phyloP scores from a whole-genome alignment of 306 rosid genomes.

The Fragaria nilgerrensis region DNA sequence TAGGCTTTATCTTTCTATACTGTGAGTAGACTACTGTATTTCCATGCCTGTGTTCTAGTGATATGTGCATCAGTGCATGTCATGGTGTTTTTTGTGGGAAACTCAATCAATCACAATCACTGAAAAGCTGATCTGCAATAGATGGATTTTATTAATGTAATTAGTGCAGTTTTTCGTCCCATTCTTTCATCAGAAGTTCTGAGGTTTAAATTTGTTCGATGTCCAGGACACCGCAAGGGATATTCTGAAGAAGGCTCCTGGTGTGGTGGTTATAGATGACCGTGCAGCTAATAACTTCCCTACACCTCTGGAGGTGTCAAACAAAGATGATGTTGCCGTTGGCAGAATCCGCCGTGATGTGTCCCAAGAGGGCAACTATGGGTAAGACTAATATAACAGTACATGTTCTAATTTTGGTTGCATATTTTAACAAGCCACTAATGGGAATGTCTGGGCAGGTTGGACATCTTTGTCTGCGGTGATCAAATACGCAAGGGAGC shows the following conservation, averaged over 20 bases:
- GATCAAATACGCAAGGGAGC: slow-evolving; percentile 99
- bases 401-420: not conserved
- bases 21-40: not conserved
- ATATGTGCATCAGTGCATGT: not conserved
- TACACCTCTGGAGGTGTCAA: slow-evolving; percentile 91
- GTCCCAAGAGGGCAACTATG: slow-evolving; percentile 81
- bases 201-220: slow-evolving; percentile 5
- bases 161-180: not conserved
- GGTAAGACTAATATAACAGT: slow-evolving; percentile 38
- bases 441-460: slow-evolving; percentile 42
- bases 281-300: slow-evolving; percentile 79
- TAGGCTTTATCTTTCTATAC: not conserved
- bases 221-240: slow-evolving; percentile 72
- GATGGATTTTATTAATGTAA: not conserved
- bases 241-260: slow-evolving; percentile 79
- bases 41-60: not conserved
- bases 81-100: not conserved
- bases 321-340: slow-evolving; percentile 87
- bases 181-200: not conserved
- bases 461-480: slow-evolving; percentile 94
- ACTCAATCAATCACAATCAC: not conserved
- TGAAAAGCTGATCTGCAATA: not conserved
- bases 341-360: slow-evolving; percentile 89
- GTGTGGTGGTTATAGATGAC: slow-evolving; percentile 84
- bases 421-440: slow-evolving; percentile 7